phyloP scores from a whole-genome alignment of 768 basidiomycete genomes.

The Erythrobasidium yunnanense region DNA sequence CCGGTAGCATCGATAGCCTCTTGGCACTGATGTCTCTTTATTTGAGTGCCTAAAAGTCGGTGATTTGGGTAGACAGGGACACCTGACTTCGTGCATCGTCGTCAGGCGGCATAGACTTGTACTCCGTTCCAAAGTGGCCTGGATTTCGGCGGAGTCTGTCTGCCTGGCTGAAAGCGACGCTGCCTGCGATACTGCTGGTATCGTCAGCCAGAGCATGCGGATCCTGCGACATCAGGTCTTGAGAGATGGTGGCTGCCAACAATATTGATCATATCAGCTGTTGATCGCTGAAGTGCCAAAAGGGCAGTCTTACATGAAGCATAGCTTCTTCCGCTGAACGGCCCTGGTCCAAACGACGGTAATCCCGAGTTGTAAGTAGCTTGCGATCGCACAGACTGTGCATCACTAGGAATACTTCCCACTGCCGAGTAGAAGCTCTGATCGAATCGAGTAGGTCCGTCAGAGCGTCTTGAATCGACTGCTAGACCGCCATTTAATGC shows the following conservation, averaged over 20 bases:
- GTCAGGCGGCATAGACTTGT: conserved; percentile 55
- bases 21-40: not conserved
- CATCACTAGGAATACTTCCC: conserved; percentile 87
- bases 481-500: conserved; percentile 43
- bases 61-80: conserved; percentile 40
- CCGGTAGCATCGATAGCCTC: too few species aligned
- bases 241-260: conserved; percentile 41
- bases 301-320: conserved; percentile 41
- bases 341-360: conserved; percentile 59
- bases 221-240: conserved; percentile 61
- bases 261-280: conserved; percentile 48
- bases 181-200: conserved; percentile 19
- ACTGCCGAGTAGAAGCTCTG: conserved; percentile 92
- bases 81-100: conserved; percentile 86
- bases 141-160: conserved; percentile 65
- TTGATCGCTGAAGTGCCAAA: conserved; percentile 31
- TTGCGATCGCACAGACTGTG: conserved; percentile 89
- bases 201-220: conserved; percentile 44
- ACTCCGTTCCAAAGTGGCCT: conserved; percentile 49
- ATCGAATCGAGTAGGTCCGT: conserved; percentile 89
- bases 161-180: conserved; percentile 67
- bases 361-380: conserved; percentile 88
- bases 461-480: conserved; percentile 55
- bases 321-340: conserved; percentile 56
- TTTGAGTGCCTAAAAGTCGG: conserved; percentile 8